Base-by-base conservation (phyloP, 2,329 filamentous ascomycete genomes). In the Blastomyces gilchristii region DNA sequence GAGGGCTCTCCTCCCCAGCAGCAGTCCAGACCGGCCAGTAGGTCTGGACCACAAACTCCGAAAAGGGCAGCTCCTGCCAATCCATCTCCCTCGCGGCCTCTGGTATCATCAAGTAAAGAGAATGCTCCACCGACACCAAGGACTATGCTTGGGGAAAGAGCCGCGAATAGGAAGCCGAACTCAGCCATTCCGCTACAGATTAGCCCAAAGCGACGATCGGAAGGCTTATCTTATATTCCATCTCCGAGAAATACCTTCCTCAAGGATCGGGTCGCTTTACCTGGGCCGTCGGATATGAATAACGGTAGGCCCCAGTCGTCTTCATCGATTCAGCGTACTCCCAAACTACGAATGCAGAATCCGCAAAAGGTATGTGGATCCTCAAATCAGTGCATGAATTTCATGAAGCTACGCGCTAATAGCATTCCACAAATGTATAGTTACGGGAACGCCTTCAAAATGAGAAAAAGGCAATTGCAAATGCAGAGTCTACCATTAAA, bases 371-470 rank as follows among this genome's bases (percentile, higher is more conserved):
- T 77, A 69, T 54, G 64, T 56, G 25, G 41, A 31, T 45, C 16
- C 8, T 5, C 50, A 37, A 22, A n/a, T 22, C 47, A n/a, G 37
- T 61, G n/a, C 28, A 28, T n/a, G 16, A 25, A 7, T 60, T 61
- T 47, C 37, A 31, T 47, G 43, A 50, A 41, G 37, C 39, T 54
- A 34, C 8, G 34, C 28, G 6, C 58, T 59, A 49, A 49, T 49
- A 9, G 18, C 14, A 59, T 59, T 28, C 47, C 12, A 11, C 14
- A 22, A 49, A 58, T 50, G n/a, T 57, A 62, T 66, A 78, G 75
- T 77, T 87, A 53, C 88, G 92, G 22, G 92, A 97, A 76, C 87
- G 93, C 43, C 81, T 97, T 0, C 88, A 93, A 69, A 87, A 85
- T 58, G 91, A 96, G 73, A 91, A 91, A 74, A 85, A 84, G 62